These are phyloP conservation scores for Citrullus amarus DNA, from an alignment of 306 rosid genomes.

Conservation along the genomic window DNA sequence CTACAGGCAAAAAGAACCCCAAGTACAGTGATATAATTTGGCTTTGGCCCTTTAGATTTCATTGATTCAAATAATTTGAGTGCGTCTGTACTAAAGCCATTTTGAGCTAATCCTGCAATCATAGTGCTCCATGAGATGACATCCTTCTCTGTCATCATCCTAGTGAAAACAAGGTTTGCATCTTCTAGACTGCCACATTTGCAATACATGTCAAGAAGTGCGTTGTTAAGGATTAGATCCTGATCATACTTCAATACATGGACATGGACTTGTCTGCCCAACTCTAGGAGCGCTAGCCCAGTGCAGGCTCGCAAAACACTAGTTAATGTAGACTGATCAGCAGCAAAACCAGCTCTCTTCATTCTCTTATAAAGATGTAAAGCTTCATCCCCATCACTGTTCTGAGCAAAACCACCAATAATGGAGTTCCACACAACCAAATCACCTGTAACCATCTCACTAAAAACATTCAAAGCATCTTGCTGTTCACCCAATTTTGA, in stretches of 20 bases:
- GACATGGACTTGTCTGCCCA: constrained; percentile 71
- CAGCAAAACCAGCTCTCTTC: constrained; percentile 44
- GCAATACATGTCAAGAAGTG: constrained; percentile 83
- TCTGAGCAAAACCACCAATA: constrained; percentile 78
- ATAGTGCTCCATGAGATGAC: constrained; percentile 93
- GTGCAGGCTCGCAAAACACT: constrained; percentile 81
- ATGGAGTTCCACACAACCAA: constrained; percentile 81
- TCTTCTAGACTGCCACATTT: constrained; percentile 78
- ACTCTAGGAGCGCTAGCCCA: constrained; percentile 51
- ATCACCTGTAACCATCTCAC: constrained; percentile 59
- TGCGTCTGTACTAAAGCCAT: constrained; percentile 71
- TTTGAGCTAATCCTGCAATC: constrained; percentile 85
- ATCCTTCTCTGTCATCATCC: constrained; percentile 48
- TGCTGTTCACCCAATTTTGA: constrained; percentile 56
- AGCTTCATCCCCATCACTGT: constrained; percentile 70
- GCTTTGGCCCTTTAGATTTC: constrained; percentile 51
- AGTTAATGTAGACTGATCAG: constrained; percentile 58
- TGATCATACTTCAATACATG: constrained; percentile 60
- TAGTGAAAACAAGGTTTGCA: constrained; percentile 43
- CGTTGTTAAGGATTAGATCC: constrained; percentile 73
- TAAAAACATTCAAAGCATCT: constrained; percentile 39
- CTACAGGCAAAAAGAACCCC: constrained; percentile 92
- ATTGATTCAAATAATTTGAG: constrained; percentile 51
- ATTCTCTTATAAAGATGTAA: constrained; percentile 47
- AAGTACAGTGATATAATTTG: constrained; percentile 63